Evolutionary conservation across 2,329 filamentous ascomycete genomes (phyloP).

Genomic region (Trichoderma gracile): DNA sequence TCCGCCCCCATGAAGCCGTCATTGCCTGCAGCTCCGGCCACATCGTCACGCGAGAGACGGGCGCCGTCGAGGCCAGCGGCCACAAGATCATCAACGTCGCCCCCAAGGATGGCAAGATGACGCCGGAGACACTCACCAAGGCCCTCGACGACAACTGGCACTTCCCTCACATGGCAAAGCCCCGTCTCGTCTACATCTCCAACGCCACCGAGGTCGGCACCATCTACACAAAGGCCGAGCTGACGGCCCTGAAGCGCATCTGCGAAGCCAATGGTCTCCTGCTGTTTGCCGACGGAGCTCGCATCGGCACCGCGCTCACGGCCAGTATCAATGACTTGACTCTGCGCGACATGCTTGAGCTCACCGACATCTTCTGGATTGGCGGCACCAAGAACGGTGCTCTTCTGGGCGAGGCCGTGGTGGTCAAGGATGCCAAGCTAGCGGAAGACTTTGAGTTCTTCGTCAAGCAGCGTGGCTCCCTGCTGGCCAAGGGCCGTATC

Average conservation of each 20-base stretch:
- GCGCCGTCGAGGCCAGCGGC: conserved; percentile 52
- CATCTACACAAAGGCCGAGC: conserved; percentile 47
- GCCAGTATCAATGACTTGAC: conserved; percentile 47
- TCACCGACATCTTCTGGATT: conserved; percentile 57
- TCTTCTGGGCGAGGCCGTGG: conserved; percentile 51
- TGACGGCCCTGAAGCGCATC: conserved; percentile 44
- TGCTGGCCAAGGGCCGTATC: conserved; percentile 52
- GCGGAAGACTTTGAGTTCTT: conserved; percentile 52
- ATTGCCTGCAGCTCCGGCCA: conserved; percentile 52
- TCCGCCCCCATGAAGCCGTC: conserved; percentile 53
- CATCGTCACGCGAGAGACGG: conserved; percentile 52
- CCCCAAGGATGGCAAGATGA: conserved; percentile 50
- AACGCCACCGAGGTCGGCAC: conserved; percentile 55
- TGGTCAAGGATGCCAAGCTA: conserved; percentile 46
- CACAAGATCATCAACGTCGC: conserved; percentile 54
- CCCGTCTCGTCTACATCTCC: conserved; percentile 53
- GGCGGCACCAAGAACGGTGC: conserved; percentile 55
- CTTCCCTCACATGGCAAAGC: conserved; percentile 54
- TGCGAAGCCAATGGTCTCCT: conserved; percentile 46
- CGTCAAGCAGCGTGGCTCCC: conserved; percentile 53
- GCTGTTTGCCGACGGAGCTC: conserved; percentile 51
- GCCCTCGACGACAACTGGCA: conserved; percentile 51
- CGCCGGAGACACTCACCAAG: conserved; percentile 43
- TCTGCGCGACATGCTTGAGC: conserved; percentile 46
- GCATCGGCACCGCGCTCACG: conserved; percentile 47